Percentiles rank a stretch among this genome's conserved stretches.
phyloP scores from a whole-genome alignment of 495 filamentous ascomycete genomes.

The Aspergillus haitiensis region DNA sequence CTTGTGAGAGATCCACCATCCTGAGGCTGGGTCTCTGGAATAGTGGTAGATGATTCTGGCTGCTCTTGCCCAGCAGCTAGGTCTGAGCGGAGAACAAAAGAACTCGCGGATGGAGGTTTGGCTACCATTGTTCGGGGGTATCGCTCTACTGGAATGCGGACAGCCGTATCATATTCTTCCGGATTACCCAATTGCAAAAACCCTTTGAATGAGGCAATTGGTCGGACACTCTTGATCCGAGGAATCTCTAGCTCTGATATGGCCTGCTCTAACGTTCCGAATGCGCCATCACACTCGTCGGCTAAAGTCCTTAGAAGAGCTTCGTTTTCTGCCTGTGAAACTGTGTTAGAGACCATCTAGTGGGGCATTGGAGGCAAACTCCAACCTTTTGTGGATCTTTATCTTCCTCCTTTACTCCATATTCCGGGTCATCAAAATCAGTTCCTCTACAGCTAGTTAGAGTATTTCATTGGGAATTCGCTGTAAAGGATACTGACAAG shows the following conservation, averaged over 20 bases:
- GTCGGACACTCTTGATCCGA: slow-evolving; percentile 67
- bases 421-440: slow-evolving; percentile 93
- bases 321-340: slow-evolving; percentile 64
- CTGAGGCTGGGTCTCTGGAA: slow-evolving; percentile 32
- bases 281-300: slow-evolving; percentile 65
- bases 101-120: slow-evolving; percentile 69
- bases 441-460: slow-evolving; percentile 66
- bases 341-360: slow-evolving; percentile 14
- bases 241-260: slow-evolving; percentile 75
- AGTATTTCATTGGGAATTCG: background rate
- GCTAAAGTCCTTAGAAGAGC: slow-evolving; percentile 58
- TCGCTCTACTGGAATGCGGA: slow-evolving; percentile 84
- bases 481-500: slow-evolving; percentile 56
- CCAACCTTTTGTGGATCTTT: slow-evolving; percentile 68
- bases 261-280: slow-evolving; percentile 82
- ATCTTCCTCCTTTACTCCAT: slow-evolving; percentile 88
- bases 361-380: background rate
- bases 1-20: slow-evolving; percentile 51
- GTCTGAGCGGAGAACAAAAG: slow-evolving; percentile 60
- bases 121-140: slow-evolving; percentile 83
- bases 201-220: slow-evolving; percentile 77
- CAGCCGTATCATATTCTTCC: slow-evolving; percentile 67
- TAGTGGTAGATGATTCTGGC: slow-evolving; percentile 51
- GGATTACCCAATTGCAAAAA: slow-evolving; percentile 77
- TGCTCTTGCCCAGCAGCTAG: slow-evolving; percentile 44